Base-by-base conservation (phyloP, 495 filamentous ascomycete species). In the Hyphodiscus hymeniophilus region DNA sequence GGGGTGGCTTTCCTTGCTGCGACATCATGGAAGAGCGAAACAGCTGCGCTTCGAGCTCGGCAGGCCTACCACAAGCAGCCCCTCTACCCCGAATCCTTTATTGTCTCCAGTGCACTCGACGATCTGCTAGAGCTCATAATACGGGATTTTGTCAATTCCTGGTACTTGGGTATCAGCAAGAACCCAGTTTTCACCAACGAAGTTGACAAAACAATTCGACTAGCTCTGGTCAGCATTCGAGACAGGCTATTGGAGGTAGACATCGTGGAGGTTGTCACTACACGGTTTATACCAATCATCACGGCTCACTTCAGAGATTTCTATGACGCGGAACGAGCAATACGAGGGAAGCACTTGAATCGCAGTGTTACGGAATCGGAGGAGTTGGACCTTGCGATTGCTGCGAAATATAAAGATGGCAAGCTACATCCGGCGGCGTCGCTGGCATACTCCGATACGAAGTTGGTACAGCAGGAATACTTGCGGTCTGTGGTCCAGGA, bases 321-420 rank as follows among this genome's bases (percentile, higher is more conserved):
- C 58, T 87, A 88, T 57, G 79, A 94, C 38, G 94, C 94, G 8
- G 94, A 99, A 67, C 79, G 84, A 39, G 74, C 77, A 16, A 83
- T 99, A 5, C 77, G 92, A 50, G 94, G 94, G 20, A 84, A 82
- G 55, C 82, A 94, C 61, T 67, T 98, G 51, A 89, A 85, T 51
- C 80, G 85, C 30, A 88, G 82, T 61, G 81, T 99, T 24, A 99
- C 94, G 8, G 94, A 99, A 64, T 94, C 89, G 2, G 90, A 95
- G 55, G 94, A 97, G 69, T 70, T 99, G 50, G 85, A 96, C 65
- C 70, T 94, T 52, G 92, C 92, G 1, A 94, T 97, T 61, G 92
- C 92, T 39, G 82, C 74, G 20, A 97, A 94, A 66, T 99, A 91
- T 63, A 81, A 76, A 36, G 83, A 92, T 60, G 92, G 92, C 28